Percentiles rank a stretch among this genome's conserved stretches.
Conservation (phyloP, 2,329 filamentous ascomycete genomes). For the Colletotrichum chrysophilum region DNA sequence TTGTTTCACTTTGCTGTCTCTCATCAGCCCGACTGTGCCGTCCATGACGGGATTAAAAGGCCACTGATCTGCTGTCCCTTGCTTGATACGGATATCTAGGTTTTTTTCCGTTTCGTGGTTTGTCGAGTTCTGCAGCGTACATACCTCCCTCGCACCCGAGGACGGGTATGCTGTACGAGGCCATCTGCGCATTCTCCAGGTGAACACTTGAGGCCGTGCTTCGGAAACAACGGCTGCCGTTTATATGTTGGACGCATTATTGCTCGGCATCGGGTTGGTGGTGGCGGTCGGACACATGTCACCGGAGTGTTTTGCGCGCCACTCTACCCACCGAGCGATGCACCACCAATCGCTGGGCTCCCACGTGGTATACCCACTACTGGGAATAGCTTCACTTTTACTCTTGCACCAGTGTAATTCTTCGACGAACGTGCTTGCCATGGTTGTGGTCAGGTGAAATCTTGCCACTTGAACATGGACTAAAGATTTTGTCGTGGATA, state of each 20-base stretch:
- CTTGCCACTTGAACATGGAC: neutral
- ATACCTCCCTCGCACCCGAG: neutral
- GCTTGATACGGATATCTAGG: neutral
- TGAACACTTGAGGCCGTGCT: neutral
- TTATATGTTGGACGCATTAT: neutral
- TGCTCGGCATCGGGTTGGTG: neutral
- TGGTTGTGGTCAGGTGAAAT: accelerated
- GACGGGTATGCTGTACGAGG: neutral
- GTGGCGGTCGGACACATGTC: neutral
- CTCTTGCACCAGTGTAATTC: too few relatives aligned
- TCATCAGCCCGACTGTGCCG: neutral
- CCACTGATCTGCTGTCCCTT: neutral
- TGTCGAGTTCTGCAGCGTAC: neutral
- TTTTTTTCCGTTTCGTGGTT: neutral
- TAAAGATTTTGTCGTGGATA: too few relatives aligned
- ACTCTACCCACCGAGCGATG: neutral
- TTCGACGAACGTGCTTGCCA: too few relatives aligned
- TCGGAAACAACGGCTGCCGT: neutral
- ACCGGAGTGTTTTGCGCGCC: neutral
- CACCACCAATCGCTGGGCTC: neutral
- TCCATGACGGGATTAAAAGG: neutral
- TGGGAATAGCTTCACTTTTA: neutral
- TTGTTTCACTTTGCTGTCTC: neutral
- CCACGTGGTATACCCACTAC: slow-evolving; percentile 12
- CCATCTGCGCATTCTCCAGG: neutral